Conservation (phyloP, 768 basidiomycete genomes). For the Mycena latifolia region DNA sequence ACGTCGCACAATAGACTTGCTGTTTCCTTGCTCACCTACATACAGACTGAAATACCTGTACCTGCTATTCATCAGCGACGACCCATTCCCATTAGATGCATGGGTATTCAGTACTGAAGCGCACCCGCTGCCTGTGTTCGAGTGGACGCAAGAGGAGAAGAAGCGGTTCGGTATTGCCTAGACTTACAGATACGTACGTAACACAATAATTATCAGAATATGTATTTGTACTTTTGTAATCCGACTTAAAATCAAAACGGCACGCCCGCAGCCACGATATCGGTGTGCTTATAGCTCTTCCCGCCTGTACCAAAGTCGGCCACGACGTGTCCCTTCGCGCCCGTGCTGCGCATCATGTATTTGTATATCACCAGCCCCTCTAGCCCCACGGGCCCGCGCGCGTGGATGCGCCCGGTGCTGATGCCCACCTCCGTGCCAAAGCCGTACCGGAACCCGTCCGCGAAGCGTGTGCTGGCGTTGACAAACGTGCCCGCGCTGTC, state of each 20-base stretch:
- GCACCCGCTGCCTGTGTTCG: conserved; percentile 81
- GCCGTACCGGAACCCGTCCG: conserved; percentile 96
- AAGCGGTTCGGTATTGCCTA: conserved; percentile 51
- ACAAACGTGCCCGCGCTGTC: conserved; percentile 94
- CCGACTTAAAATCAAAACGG: conserved; percentile 19
- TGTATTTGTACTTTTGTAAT: conserved; percentile 19
- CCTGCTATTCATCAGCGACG: conserved; percentile 74
- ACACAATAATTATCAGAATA: background rate
- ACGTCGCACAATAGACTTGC: conserved; percentile 35
- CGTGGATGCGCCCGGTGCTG: conserved; percentile 96
- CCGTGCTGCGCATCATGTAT: conserved; percentile 89
- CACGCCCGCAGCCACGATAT: conserved; percentile 16
- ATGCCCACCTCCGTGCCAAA: conserved; percentile 99
- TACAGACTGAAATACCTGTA: conserved; percentile 79
- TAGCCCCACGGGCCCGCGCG: conserved; percentile 94
- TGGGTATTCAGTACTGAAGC: conserved; percentile 81
- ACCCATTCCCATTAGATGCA: conserved; percentile 66
- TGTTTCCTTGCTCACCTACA: conserved; percentile 2
- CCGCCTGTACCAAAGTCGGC: conserved; percentile 87
- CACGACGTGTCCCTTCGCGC: conserved; percentile 82
- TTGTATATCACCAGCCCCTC: conserved; percentile 97
- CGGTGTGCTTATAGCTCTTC: conserved; percentile 77
- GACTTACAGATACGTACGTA: no score
- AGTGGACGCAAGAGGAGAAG: conserved; percentile 69
- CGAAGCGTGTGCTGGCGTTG: conserved; percentile 96